These are phyloP conservation scores for Luffa aegyptiaca DNA, from an alignment of 306 rosid genomes.

Conservation along the genomic window DNA sequence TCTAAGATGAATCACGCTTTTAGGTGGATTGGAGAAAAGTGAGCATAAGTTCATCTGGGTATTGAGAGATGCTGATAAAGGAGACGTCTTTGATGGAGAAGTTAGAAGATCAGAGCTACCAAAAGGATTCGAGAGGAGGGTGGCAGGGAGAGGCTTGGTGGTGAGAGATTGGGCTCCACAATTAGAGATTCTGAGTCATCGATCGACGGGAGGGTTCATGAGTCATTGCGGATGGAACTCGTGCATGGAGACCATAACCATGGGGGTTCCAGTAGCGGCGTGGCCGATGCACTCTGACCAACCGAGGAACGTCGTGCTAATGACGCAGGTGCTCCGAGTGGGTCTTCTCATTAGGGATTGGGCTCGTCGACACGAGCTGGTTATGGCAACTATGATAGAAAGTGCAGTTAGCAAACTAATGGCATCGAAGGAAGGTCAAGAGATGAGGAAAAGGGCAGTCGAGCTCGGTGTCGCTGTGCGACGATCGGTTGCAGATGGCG, in stretches of 20 bases:
- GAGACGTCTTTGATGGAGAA: slow-evolving; percentile 21
- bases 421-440: slow-evolving; percentile 38
- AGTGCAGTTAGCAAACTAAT: slow-evolving; percentile 33
- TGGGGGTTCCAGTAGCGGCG: slow-evolving; percentile 58
- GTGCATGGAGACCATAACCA: slow-evolving; percentile 56
- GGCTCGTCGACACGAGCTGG: slow-evolving; percentile 27
- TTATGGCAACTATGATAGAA: slow-evolving; percentile 20
- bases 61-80: slow-evolving; percentile 53
- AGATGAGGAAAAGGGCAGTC: slow-evolving; percentile 33
- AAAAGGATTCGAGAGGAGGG: slow-evolving; percentile 42
- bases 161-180: slow-evolving; percentile 67
- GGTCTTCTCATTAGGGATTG: slow-evolving; percentile 45
- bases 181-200: slow-evolving; percentile 41
- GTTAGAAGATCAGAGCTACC: slow-evolving; percentile 24
- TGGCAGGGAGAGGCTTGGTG: slow-evolving; percentile 28
- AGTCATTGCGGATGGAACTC: slow-evolving; percentile 86
- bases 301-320: slow-evolving; percentile 49
- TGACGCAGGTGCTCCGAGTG: slow-evolving; percentile 29
- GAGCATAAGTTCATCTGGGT: slow-evolving; percentile 59
- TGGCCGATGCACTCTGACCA: slow-evolving; percentile 88
- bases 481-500: slow-evolving; percentile 28
- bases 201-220: slow-evolving; percentile 46
- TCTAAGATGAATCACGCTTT: background rate
- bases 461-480: slow-evolving; percentile 22
- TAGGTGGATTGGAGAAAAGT: slow-evolving; percentile 48